These are phyloP conservation scores for Sclerotinia borealis DNA, from an alignment of 2,329 filamentous ascomycete species.

Conservation along the genomic window DNA sequence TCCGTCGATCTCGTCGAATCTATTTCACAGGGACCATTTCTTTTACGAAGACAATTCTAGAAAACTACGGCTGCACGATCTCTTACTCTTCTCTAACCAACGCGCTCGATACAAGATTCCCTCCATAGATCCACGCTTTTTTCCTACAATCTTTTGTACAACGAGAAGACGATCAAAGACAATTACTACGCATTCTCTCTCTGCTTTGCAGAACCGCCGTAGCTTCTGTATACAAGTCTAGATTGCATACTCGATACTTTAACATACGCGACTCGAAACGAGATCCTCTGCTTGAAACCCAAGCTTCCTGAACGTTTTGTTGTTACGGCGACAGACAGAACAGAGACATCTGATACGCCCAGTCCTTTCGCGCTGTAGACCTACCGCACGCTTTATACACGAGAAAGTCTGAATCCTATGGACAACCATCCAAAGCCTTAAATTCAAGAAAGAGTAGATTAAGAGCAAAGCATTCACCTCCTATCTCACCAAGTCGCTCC, in stretches of 20 bases:
- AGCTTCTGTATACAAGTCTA: background rate
- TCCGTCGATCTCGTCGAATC: too few species aligned
- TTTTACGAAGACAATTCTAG: background rate
- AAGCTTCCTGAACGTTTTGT: too few species aligned
- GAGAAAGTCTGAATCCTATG: too few species aligned
- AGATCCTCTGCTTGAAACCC: too few species aligned
- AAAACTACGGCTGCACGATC: background rate
- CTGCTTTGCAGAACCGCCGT: background rate
- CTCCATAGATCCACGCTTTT: background rate
- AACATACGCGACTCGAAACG: too few species aligned
- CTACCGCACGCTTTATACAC: background rate
- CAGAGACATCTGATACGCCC: too few species aligned
- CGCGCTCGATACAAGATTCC: background rate
- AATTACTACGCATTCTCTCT: background rate
- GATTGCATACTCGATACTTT: too few species aligned
- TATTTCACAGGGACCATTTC: background rate
- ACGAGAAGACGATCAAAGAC: too few species aligned
- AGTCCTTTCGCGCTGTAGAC: background rate
- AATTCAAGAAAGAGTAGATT: background rate
- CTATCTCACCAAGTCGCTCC: background rate
- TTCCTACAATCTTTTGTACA: background rate
- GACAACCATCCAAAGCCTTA: too few species aligned
- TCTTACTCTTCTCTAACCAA: background rate
- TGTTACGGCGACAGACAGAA: too few species aligned
- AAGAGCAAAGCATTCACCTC: background rate